phyloP scores from a whole-genome alignment of 768 basidiomycete genomes.

The Epithele typhae region DNA sequence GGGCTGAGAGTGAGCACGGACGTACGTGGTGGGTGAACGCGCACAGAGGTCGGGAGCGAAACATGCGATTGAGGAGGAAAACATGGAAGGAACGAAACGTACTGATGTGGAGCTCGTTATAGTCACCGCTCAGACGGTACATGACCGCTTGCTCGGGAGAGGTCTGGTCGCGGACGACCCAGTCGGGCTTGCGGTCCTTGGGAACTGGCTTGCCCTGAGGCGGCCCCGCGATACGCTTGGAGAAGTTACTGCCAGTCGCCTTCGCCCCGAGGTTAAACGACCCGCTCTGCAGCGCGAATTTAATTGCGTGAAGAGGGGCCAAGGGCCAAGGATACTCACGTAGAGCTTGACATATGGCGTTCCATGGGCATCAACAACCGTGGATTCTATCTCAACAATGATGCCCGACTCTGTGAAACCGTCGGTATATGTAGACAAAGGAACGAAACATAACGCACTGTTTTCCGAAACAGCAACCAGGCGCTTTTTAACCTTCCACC shows the following conservation, averaged over 20 bases:
- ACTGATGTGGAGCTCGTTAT: conserved; percentile 50
- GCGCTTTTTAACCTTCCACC: conserved; percentile 69
- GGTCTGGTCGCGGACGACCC: conserved; percentile 35
- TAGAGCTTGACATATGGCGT: conserved; percentile 38
- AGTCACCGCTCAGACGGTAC: conserved; percentile 49
- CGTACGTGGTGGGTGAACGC: no score
- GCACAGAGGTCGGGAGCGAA: no score
- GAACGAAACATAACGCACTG: conserved; percentile 42
- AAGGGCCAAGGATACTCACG: conserved; percentile 20
- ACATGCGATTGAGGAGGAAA: conserved; percentile 48
- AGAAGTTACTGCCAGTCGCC: conserved; percentile 34
- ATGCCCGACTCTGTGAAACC: conserved; percentile 61
- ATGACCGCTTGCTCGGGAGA: conserved; percentile 40
- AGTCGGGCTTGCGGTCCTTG: conserved; percentile 37
- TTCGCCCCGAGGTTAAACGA: conserved; percentile 43
- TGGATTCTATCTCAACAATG: conserved; percentile 59
- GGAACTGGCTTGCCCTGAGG: conserved; percentile 33
- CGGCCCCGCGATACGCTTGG: conserved; percentile 34
- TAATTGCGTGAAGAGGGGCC: neutral
- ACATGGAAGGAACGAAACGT: conserved; percentile 8
- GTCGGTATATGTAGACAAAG: no score
- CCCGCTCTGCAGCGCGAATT: conserved; percentile 24
- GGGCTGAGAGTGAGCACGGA: neutral
- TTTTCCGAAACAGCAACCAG: conserved; percentile 77
- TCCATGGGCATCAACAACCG: conserved; percentile 60